Evolutionary conservation across 306 rosid species (phyloP), one percentile per base, ranked within the genome.

Genomic region (Alnus glutinosa): DNA sequence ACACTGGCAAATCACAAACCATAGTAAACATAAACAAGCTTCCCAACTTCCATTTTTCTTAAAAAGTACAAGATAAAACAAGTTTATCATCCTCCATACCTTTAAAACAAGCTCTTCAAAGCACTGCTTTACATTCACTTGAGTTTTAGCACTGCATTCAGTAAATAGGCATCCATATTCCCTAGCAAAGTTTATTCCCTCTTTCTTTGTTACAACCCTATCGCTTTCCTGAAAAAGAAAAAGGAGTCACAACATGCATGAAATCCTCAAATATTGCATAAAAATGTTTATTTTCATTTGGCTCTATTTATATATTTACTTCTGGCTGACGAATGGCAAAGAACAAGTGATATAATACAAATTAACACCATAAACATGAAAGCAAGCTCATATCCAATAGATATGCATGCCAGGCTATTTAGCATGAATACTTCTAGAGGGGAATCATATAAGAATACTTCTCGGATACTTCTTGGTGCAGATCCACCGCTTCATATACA

Each of bases 91-190:
- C 67, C 51, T 30, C 15, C 78, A 68, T 84, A 96, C 98, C 97
- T 93, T 96, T 79, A 96, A 81, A 79, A 96, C 97, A 81, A 90
- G 99, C 84, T 96, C 99, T 74, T 96, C 99, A 80, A 96, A 96
- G 92, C 99, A 96, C 71, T 91, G 97, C 73, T 93, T 90, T 52
- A 96, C 98, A 9, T 96, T 93, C 39, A 86, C 94, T 77, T 96
- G 94, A 85, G 99, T 96, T 96, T 96, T 93, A 51, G 98, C 98
- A 85, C 96, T 96, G 88, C 98, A 96, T 85, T 96, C 99, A 13
- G 77, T 89, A 83, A 93, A 96, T 39, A 96, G 91, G 80, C 99
- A 96, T 63, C 99, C 98, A 49, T 86, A 91, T 81, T 96, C 97
- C 88, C 99, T 81, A 69, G 99, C 98, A 51, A 93, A 89, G 75